Evolutionary conservation across 169 alveolate species (phyloP).

Genomic region (Eimeria praecox): DNA sequence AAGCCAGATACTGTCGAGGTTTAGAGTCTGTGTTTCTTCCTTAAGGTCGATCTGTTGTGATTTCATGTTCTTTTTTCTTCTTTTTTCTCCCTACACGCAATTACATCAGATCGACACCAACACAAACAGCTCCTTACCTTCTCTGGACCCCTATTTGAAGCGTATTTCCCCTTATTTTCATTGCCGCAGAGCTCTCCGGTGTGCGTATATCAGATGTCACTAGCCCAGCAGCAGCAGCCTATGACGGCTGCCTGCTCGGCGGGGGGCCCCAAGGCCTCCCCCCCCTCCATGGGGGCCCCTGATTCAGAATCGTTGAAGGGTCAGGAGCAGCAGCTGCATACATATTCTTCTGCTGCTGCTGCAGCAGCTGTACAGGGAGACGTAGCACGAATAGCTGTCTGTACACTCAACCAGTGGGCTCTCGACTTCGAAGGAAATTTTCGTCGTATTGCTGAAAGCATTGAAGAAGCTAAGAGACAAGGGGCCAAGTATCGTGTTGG

Average conservation of each 20-base stretch:
- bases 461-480: conserved; percentile 76
- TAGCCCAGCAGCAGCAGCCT: background rate
- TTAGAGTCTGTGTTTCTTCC: too few relatives aligned
- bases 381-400: conserved; percentile 61
- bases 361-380: conserved; percentile 3
- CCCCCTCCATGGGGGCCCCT: background rate
- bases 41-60: too few relatives aligned
- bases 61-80: too few relatives aligned
- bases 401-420: conserved; percentile 84
- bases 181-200: background rate
- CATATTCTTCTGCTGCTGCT: too few relatives aligned
- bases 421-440: conserved; percentile 86
- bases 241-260: background rate
- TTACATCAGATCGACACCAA: too few relatives aligned
- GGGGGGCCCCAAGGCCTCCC: background rate
- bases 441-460: conserved; percentile 79
- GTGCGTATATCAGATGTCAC: background rate
- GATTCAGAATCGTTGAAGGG: background rate
- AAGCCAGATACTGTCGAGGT: too few relatives aligned
- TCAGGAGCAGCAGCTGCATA: conserved; percentile 29
- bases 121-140: too few relatives aligned
- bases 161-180: background rate
- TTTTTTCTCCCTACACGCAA: too few relatives aligned
- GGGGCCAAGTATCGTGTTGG: conserved; percentile 73
- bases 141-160: background rate